A percentile compares a stretch with the other conserved stretches of the same genome.
Evolutionary conservation across 768 basidiomycete genomes (phyloP).

Genomic region (Suillus alpinus): DNA sequence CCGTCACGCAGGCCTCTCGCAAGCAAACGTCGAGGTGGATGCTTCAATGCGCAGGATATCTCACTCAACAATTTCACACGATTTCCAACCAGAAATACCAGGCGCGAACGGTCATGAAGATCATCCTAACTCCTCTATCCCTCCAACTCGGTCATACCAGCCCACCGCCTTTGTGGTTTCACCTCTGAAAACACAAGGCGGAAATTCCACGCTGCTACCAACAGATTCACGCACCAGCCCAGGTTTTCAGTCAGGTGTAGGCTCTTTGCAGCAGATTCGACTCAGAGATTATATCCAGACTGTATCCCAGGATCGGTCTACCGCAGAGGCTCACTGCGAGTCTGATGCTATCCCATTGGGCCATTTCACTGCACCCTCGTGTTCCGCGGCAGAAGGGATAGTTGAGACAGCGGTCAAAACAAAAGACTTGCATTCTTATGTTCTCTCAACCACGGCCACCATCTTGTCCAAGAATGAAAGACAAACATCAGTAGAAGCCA

Average conservation of each 20-base stretch:
- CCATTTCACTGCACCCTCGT: too few species aligned
- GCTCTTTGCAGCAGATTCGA: neutral
- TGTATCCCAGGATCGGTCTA: neutral
- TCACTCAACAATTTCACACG: too few species aligned
- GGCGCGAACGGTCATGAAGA: too few species aligned
- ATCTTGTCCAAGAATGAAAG: too few species aligned
- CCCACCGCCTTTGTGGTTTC: neutral
- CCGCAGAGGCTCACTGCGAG: too few species aligned
- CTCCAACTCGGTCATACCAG: too few species aligned
- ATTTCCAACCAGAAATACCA: too few species aligned
- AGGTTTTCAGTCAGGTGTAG: neutral
- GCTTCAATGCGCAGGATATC: too few species aligned
- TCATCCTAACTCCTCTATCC: too few species aligned
- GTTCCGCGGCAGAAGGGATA: neutral
- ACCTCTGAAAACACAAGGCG: neutral
- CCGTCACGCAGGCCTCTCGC: too few species aligned
- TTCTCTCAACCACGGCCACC: neutral
- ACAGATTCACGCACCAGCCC: neutral
- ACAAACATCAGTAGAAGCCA: neutral
- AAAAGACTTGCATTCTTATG: neutral
- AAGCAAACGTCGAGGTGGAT: too few species aligned
- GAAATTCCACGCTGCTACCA: neutral
- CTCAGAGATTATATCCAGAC: neutral
- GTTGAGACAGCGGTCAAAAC: neutral
- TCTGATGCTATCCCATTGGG: too few species aligned